Evolutionary conservation across 352 stramenopile genomes (phyloP), one percentile per base, ranked within the genome.

Genomic region (Vaucheria bursata): DNA sequence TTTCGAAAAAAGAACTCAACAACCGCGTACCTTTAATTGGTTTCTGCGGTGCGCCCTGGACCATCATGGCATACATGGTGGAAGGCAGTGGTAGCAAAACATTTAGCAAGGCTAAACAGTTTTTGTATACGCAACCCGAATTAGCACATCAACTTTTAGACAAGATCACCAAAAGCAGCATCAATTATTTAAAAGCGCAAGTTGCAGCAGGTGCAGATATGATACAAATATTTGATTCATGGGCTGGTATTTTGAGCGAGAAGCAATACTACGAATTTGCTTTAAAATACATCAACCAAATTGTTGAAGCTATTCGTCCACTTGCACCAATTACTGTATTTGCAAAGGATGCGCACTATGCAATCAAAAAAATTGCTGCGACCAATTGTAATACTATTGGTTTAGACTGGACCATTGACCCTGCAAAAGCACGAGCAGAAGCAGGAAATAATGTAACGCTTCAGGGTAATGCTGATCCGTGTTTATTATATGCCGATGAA

Each of bases 141-240:
- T 59, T 59, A 59, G 18, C 45, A 59, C 45, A 59, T 25, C 45
- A 59, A 59, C 45, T 59, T 59, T 59, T 59, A 59, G 45, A 59
- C 18, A 59, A 59, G 25, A 59, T 59, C 18, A 59, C 45, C 18
- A 18, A 59, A 59, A 59, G 45, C 45, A 59, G 12, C 18, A 59
- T 59, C 25, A 59, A 59, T 59, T 59, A 59, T 59, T 59, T 59
- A 59, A 59, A 59, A 59, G 45, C 12, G 25, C 45, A 59, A 25
- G 45, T 59, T 18, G 25, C 18, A 18, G 45, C 45, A 59, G 45
- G 45, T 18, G 45, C 45, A 59, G 45, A 59, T 59, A 59, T 59
- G 18, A 18, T 59, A 25, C 45, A 59, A 59, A 18, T 59, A 59
- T 59, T 59, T 59, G 45, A 59, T 59, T 59, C 45, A 25, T 59